Evolutionary conservation across 2,329 filamentous ascomycete species (phyloP), one percentile per base, ranked within the genome.

Genomic region (Nemania diffusa): DNA sequence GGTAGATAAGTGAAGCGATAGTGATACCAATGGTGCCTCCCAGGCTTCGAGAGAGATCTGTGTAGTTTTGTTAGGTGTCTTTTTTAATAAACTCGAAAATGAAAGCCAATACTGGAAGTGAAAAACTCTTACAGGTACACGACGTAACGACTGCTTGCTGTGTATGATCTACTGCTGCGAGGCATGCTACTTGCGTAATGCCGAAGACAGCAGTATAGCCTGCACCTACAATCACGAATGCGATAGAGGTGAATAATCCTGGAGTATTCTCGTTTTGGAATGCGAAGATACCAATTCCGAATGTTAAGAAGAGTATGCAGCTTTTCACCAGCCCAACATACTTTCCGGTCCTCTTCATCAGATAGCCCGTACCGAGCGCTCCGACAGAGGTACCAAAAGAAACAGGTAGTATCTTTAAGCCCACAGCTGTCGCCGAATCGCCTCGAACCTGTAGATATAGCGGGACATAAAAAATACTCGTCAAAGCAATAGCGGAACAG

Each of bases 151-250:
- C 62, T 24, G 62, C 62, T 55, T 64, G 62, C 48, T 64, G 56
- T 5, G 56, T 64, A 13, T 64, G 62, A n/a, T 59, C 62, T 8
- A 64, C 62, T 13, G 62, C 55, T n/a, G 62, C 56, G 22, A 64
- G 48, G 42, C 62, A 64, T 9, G 62, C 62, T 2, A 64, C 62
- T 55, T 64, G 50, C 4, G 62, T 64, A 26, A 64, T 64, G 3
- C 62, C 56, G 13, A 64, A 64, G n/a, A 64, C 62, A 48, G 56
- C 62, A n/a, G 62, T 64, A 55, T 64, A 64, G 4, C 62, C 62
- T 32, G 56, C 62, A 17, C 62, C 62, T 20, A 64, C 62, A 60
- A 64, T 64, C 3, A 64, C 26, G 29, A 64, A 64, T 22, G 61
- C 61, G 26, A 64, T 44, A n/a, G 53, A 64, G 11, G 61, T 64